Evolutionary conservation across 208 protist genomes (phyloP), one percentile per base, ranked within the genome.

Genomic region (Crithidia bombi): DNA sequence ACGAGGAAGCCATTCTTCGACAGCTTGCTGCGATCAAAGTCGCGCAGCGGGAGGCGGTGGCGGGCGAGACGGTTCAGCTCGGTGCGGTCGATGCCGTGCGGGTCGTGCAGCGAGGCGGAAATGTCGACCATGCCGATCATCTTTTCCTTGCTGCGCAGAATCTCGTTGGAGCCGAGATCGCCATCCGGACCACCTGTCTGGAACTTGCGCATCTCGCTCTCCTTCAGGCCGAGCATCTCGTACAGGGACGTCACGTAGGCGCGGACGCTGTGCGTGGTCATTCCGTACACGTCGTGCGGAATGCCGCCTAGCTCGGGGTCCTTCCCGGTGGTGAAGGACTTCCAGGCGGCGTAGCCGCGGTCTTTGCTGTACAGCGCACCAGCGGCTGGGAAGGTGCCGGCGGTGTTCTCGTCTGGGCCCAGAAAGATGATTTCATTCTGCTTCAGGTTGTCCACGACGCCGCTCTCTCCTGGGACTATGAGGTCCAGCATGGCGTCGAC

Each of bases 251-350:
- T 65, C 6, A 98, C 91, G 82, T 98, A 97, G 78, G 97, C 87
- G 69, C 96, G 96, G 21, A 98, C 94, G 28, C 85, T 96, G 54
- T 88, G 85, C 44, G 97, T 98, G 11, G 98, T 99, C 97, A 98
- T 98, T 72, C 93, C 96, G 78, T 97, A 98, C 64, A 81, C 79
- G 75, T 98, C 96, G 73, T 98, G 96, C 32, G 96, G 96, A 75
- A 99, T 98, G 71, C 97, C 97, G 71, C 96, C 97, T 25, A 96
- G 66, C 9, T 77, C 81, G 33, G 91, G 63, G 55, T 94, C 83
- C 81, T 99, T 99, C 67, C 97, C 98, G 32, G 98, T 98, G 49
- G 97, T 98, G 71, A 99, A 98, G 57, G 93, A 95, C 79, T 98
- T 98, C 96, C 98, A 98, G 50, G 88, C 91, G 11, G 64, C 59